Percentiles rank a stretch among this genome's conserved stretches.
These are phyloP conservation scores for Lepiota brunneoincarnata DNA, from an alignment of 768 basidiomycete genomes.

Conservation along the genomic window DNA sequence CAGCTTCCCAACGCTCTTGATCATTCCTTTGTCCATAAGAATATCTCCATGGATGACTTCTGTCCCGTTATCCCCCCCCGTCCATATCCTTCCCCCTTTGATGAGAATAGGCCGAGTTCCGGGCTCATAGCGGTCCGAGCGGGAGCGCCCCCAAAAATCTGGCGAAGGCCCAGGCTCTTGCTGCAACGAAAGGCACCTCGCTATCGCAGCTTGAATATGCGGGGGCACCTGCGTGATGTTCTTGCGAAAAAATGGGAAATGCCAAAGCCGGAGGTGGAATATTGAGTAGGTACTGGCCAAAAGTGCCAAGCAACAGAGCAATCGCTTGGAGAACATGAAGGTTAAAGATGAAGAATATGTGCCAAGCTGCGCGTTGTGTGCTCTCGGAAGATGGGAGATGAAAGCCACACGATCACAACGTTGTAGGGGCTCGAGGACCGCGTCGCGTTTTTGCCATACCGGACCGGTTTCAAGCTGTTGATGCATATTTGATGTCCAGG, in stretches of 20 bases:
- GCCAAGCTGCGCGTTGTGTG: not conserved
- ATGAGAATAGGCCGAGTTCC: slow-evolving; percentile 66
- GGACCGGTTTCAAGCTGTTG: slow-evolving; percentile 4
- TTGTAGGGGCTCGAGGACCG: slow-evolving; percentile 1
- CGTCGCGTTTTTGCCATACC: not conserved
- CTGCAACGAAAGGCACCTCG: slow-evolving; percentile 42
- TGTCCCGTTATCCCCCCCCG: slow-evolving; percentile 66
- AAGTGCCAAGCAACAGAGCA: slow-evolving; percentile 1
- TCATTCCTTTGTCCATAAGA: slow-evolving; percentile 66
- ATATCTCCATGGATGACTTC: slow-evolving; percentile 65
- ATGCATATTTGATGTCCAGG: not conserved
- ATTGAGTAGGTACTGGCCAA: not conserved
- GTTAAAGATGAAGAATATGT: slow-evolving; percentile 1
- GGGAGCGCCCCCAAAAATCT: slow-evolving; percentile 44
- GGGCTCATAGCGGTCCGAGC: slow-evolving; percentile 64
- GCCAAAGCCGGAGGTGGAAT: not conserved
- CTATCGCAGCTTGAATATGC: slow-evolving; percentile 29
- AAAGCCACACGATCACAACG: slow-evolving; percentile 10
- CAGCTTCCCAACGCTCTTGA: slow-evolving; percentile 56
- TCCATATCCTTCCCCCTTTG: slow-evolving; percentile 83
- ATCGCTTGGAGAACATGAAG: slow-evolving; percentile 6
- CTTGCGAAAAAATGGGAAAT: not conserved
- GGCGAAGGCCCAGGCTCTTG: slow-evolving; percentile 39
- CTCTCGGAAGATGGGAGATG: slow-evolving; percentile 2
- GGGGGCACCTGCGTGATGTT: slow-evolving; percentile 12